Conservation (phyloP, 768 basidiomycete species). For the Mrakia gelida region DNA sequence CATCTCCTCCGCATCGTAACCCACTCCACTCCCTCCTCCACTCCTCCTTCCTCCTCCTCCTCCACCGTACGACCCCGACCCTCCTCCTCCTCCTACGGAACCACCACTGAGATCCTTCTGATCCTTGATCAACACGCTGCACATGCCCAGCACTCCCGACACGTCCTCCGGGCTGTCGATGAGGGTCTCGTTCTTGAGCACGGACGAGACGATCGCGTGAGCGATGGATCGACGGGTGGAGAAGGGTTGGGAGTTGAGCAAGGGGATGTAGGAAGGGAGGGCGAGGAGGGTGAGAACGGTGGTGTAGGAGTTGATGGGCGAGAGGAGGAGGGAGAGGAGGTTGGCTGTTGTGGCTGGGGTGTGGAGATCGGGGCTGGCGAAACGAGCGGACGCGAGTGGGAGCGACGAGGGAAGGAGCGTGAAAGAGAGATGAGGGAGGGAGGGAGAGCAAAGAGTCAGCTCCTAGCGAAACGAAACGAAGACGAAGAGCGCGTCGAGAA, state of each 20-base stretch:
- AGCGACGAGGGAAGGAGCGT: conserved; percentile 60
- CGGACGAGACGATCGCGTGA: conserved; percentile 87
- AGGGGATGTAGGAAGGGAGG: conserved; percentile 78
- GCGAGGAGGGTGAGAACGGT: conserved; percentile 96
- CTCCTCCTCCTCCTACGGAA: conserved; percentile 44
- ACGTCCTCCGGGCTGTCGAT: conserved; percentile 93
- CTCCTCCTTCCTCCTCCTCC: conserved; percentile 20
- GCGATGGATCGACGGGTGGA: conserved; percentile 86
- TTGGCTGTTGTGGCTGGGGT: conserved; percentile 80
- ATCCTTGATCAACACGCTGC: conserved; percentile 86
- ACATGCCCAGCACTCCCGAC: conserved; percentile 84
- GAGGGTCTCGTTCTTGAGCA: conserved; percentile 93
- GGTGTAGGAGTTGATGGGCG: conserved; percentile 93
- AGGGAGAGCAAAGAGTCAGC: conserved; percentile 22
- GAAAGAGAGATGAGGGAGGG: too few relatives aligned
- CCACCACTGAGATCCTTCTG: conserved; percentile 49
- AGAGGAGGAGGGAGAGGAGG: conserved; percentile 83
- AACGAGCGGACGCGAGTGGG: conserved; percentile 41
- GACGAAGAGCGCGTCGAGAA: background rate
- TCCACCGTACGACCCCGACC: conserved; percentile 21
- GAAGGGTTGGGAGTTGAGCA: conserved; percentile 81
- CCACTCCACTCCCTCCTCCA: conserved; percentile 48
- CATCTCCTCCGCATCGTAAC: conserved; percentile 73
- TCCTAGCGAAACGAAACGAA: background rate
- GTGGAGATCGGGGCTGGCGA: conserved; percentile 74